Evolutionary conservation across 306 rosid species (phyloP).

Genomic region (Mimosa pudica): DNA sequence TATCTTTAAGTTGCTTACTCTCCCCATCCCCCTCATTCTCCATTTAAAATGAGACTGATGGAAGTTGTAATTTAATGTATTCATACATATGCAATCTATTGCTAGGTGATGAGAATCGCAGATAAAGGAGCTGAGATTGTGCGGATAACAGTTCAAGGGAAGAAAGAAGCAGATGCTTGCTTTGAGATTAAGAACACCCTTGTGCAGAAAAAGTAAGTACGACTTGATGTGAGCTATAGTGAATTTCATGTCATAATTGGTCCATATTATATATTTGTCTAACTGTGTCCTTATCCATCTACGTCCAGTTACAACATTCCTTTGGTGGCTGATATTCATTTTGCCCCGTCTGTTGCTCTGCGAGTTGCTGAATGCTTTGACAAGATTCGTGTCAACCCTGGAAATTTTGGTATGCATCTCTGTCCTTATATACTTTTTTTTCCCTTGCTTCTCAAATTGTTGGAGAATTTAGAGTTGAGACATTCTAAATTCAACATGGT

Average conservation of each 20-base stretch:
- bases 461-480: not conserved
- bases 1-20: not conserved
- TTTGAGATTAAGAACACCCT: constrained; percentile 89
- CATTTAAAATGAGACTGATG: not conserved
- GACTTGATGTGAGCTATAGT: constrained; percentile 14
- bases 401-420: constrained; percentile 75
- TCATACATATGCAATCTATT: constrained; percentile 33
- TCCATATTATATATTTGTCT: constrained; percentile 15
- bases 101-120: constrained; percentile 90
- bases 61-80: constrained; percentile 23
- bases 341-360: constrained; percentile 84
- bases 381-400: constrained; percentile 92
- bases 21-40: not conserved
- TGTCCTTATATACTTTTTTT: constrained; percentile 4
- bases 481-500: constrained; percentile 37
- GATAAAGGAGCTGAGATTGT: constrained; percentile 95
- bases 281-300: constrained; percentile 26
- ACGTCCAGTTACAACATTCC: constrained; percentile 79
- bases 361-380: constrained; percentile 94
- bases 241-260: constrained; percentile 25
- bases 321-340: constrained; percentile 88
- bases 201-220: constrained; percentile 86
- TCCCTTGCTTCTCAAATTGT: constrained; percentile 4
- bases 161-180: constrained; percentile 97
- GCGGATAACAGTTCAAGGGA: constrained; percentile 96